These are phyloP conservation scores for Blakeslea trispora DNA, from an alignment of 371 early-diverging fungal species.

Conservation along the genomic window DNA sequence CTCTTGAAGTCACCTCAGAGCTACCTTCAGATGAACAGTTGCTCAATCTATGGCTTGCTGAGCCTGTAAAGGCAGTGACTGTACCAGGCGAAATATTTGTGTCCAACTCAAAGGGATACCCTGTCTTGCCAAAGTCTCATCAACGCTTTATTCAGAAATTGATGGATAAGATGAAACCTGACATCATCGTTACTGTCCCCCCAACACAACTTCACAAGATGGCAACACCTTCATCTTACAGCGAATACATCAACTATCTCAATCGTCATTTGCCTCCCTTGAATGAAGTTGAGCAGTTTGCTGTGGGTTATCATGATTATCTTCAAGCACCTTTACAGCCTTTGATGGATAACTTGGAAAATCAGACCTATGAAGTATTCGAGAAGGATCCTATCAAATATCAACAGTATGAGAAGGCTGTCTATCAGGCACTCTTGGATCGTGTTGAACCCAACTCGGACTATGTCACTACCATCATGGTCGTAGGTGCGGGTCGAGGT, in stretches of 20 bases:
- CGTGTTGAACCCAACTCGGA: constrained; percentile 47
- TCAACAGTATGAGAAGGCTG: constrained; percentile 80
- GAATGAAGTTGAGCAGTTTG: constrained; percentile 70
- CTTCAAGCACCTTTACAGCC: constrained; percentile 91
- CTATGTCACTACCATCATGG: constrained; percentile 72
- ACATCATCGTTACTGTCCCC: constrained; percentile 54
- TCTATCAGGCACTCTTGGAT: constrained; percentile 60
- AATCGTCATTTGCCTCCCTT: constrained; percentile 63
- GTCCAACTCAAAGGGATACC: constrained; percentile 79
- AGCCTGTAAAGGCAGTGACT: constrained; percentile 79
- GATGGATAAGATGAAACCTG: constrained; percentile 60
- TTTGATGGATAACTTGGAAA: constrained; percentile 91
- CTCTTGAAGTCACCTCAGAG: constrained; percentile 66
- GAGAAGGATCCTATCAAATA: constrained; percentile 93
- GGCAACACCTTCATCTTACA: constrained; percentile 48
- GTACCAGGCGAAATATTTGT: constrained; percentile 75
- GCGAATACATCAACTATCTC: constrained; percentile 74
- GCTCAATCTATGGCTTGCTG: constrained; percentile 82
- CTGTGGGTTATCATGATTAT: constrained; percentile 83
- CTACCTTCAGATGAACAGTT: constrained; percentile 53
- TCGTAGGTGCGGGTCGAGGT: constrained; percentile 82
- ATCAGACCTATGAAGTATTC: constrained; percentile 91
- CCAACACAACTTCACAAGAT: constrained; percentile 28
- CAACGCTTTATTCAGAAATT: constrained; percentile 69
- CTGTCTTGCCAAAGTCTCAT: constrained; percentile 80